Base-by-base conservation (phyloP, 2,329 filamentous ascomycete species). In the Ceratocystiopsis minuta region DNA sequence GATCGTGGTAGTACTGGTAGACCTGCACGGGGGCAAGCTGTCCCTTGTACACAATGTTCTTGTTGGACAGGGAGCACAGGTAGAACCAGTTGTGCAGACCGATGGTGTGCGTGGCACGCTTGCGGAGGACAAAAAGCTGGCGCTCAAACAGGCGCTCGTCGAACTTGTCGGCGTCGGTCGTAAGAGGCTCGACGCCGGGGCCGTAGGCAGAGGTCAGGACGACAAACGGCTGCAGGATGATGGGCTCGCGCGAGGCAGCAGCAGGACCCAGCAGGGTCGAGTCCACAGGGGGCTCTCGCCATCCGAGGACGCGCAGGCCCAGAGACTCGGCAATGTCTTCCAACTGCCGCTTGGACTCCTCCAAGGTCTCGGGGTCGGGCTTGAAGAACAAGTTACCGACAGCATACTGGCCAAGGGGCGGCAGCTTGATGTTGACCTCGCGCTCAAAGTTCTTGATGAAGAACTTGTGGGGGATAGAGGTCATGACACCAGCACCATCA, bases 1-100 rank as follows among this genome's bases (percentile, higher is more conserved):
- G 65, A 65, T 96, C 88, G 61, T 95, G 84, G 64, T 93, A 96
- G 67, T 96, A 96, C 58, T 92, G 81, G 65, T 96, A 96, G 41
- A 96, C 88, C 67, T 96, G 88, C 28, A 88, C 76, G 18, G 88
- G 88, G 37, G 88, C 81, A 50, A 96, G 70, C 60, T 96, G 90
- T 49, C 88, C 88, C 72, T 96, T 96, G 73, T 96, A 96, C 46
- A 96, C 84, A 63, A 96, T 96, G 67, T 96, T 96, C 65, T 87
- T 87, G 76, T 94, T 95, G 61, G 79, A 90, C 51, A 96, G 66
- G 39, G 86, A 94, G 71, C 88, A 96, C 45, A 96, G 70, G 61
- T 96, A 96, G 70, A 96, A 96, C 88, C 88, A 96, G 62, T 95
- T 95, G 63, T 92, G 85, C 43, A 95, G 72, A 46, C 88, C 87